Conservation (phyloP, 2,329 filamentous ascomycete species). For the Mariannaea elegans region DNA sequence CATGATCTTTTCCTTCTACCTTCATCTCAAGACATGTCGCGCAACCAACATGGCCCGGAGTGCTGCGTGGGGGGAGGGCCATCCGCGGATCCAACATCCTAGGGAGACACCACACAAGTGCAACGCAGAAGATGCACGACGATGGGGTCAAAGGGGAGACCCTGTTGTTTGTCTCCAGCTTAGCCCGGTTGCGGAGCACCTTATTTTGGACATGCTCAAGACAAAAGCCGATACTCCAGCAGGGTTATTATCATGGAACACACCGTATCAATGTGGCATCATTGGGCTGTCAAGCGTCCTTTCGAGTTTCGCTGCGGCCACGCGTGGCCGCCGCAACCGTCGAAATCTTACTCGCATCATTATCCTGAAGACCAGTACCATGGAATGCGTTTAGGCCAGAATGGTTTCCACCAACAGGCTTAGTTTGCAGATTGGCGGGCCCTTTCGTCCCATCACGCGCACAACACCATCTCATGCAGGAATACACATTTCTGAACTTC, state of each 20-base stretch:
- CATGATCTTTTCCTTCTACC: too few relatives aligned
- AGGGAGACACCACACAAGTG: not conserved
- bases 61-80: conserved; percentile 7
- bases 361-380: conserved; percentile 6
- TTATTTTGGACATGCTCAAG: too few relatives aligned
- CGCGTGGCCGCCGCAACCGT: conserved; percentile 5
- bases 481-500: too few relatives aligned
- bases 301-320: not conserved
- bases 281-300: not conserved
- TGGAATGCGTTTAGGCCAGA: not conserved
- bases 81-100: not conserved
- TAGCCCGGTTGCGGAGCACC: not conserved
- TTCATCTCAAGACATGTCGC: too few relatives aligned
- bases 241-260: not conserved
- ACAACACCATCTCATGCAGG: not conserved
- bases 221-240: not conserved
- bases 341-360: not conserved
- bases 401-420: not conserved
- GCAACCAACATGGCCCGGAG: too few relatives aligned
- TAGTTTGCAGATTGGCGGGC: conserved; percentile 18
- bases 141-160: conserved; percentile 5
- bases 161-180: not conserved
- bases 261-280: not conserved
- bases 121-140: conserved; percentile 9
- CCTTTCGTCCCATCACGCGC: conserved; percentile 12